Evolutionary conservation across 192 early-diverging fungal genomes (phyloP).

Genomic region (Rhizoclosmatium sp.): DNA sequence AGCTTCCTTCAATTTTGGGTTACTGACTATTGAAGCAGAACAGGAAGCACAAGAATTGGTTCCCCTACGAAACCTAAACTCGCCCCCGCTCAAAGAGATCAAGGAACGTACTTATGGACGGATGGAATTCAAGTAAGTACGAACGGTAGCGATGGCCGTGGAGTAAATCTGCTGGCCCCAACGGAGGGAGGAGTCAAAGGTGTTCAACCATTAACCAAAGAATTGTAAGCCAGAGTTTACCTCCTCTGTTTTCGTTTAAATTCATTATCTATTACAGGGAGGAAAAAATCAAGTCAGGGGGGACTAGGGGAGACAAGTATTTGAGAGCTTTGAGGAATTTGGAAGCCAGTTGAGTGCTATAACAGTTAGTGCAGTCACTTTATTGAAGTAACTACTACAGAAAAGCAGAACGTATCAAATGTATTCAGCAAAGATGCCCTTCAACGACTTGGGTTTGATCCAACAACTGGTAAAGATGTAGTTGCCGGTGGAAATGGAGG

Average conservation of each 20-base stretch:
- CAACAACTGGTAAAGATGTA: slow-evolving; percentile 26
- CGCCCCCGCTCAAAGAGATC: background rate
- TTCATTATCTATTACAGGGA: background rate
- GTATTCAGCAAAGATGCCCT: slow-evolving; percentile 29
- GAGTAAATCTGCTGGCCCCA: background rate
- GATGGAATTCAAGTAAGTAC: slow-evolving; percentile 25
- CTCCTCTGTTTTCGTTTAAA: background rate
- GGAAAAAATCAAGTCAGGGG: background rate
- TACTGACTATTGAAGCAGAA: slow-evolving; percentile 4
- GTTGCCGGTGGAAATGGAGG: background rate
- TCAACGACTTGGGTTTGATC: slow-evolving; percentile 25
- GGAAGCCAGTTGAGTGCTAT: background rate
- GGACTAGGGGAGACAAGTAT: slow-evolving; percentile 21
- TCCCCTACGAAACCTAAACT: slow-evolving; percentile 16
- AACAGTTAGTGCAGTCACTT: background rate
- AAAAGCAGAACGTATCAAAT: background rate
- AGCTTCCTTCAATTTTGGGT: background rate
- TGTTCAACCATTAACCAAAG: slow-evolving; percentile 10
- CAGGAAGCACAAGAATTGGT: slow-evolving; percentile 1
- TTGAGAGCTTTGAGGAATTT: background rate
- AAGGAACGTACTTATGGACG: slow-evolving; percentile 2
- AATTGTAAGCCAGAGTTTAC: background rate
- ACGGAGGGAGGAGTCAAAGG: background rate
- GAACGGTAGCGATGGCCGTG: background rate
- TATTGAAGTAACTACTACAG: background rate